Conservation (phyloP, 441 rosid species). For the Populus hybrid region DNA sequence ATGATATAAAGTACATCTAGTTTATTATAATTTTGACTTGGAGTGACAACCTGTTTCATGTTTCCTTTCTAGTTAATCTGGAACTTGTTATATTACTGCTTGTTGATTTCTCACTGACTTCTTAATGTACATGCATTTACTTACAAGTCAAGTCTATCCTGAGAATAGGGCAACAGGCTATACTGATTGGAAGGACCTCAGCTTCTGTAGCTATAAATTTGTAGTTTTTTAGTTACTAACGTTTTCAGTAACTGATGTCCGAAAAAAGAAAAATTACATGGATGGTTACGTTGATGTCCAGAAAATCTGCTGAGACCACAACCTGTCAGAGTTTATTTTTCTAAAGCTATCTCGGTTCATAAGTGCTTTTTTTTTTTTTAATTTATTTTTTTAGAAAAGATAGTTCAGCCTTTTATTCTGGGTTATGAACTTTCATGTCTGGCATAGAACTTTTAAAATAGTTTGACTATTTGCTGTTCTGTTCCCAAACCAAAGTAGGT, state of each 20-base stretch:
- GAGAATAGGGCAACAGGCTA: not conserved
- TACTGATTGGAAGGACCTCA: not conserved
- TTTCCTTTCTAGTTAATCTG: no score
- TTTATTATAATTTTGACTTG: not conserved
- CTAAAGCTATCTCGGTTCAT: not conserved
- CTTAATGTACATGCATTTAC: not conserved
- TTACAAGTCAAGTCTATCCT: not conserved
- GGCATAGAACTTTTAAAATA: not conserved
- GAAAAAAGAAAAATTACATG: not conserved
- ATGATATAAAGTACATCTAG: not conserved
- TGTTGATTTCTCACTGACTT: not conserved
- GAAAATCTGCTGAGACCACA: not conserved
- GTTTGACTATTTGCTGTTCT: not conserved
- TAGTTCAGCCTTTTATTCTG: not conserved
- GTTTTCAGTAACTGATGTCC: not conserved
- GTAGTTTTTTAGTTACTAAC: not conserved
- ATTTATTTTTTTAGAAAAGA: not conserved
- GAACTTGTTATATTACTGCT: not conserved
- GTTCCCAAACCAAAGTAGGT: not conserved
- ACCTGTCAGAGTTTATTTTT: not conserved
- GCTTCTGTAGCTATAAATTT: not conserved
- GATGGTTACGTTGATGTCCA: not conserved
- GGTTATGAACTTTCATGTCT: not conserved
- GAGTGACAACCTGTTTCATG: no score
- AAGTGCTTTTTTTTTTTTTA: not conserved